Conservation (phyloP, 345 rosid genomes). For the Eucalyptus curtisii region DNA sequence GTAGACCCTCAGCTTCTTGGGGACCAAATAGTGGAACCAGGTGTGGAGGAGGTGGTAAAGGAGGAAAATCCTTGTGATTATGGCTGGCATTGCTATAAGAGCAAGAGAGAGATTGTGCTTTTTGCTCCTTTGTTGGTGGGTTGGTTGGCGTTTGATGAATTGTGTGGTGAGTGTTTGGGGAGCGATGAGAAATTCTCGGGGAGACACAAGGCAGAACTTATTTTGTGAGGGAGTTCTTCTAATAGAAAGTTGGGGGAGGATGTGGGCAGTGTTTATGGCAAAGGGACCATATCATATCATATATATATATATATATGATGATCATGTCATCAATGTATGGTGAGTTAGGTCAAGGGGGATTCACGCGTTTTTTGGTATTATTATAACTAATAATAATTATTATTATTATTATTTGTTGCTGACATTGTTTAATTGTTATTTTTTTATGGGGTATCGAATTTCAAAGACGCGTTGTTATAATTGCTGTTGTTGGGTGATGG, state of each 20-base stretch:
- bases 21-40: slow-evolving; percentile 26
- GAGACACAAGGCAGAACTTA: not conserved
- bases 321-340: not conserved
- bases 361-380: not conserved
- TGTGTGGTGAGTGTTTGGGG: not conserved
- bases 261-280: not conserved
- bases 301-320: not conserved
- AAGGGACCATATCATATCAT: not conserved
- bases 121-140: not conserved
- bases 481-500: slow-evolving; percentile 1
- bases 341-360: not conserved
- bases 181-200: not conserved
- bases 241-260: not conserved
- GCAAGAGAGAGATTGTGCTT: not conserved
- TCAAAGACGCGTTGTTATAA: slow-evolving; percentile 27
- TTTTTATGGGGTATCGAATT: not conserved
- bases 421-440: not conserved
- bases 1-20: slow-evolving; percentile 37
- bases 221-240: not conserved
- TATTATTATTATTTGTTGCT: not conserved
- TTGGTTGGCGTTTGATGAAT: not conserved
- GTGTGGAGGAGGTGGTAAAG: slow-evolving; percentile 35
- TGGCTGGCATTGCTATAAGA: slow-evolving; percentile 4
- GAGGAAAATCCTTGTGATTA: slow-evolving; percentile 29
- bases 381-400: too few relatives aligned